A percentile compares a stretch with the other conserved stretches of the same genome.
Conservation (phyloP, 2,329 filamentous ascomycete species). For the Diaporthe australafricana region DNA sequence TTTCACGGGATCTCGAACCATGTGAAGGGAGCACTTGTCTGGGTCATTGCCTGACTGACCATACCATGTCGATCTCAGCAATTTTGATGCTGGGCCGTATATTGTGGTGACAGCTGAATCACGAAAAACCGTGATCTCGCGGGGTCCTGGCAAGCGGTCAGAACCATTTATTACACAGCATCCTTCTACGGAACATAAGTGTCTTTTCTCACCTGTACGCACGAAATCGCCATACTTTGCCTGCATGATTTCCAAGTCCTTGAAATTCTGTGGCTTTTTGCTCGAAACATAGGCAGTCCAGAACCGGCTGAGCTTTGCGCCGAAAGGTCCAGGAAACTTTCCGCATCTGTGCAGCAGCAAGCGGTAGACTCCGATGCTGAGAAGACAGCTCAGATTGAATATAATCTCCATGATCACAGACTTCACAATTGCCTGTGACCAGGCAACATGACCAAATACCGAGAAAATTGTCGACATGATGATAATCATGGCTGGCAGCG, state of each 20-base stretch:
- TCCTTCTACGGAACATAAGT: neutral
- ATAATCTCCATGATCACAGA: neutral
- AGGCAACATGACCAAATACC: neutral
- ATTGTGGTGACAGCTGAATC: slow-evolving; percentile 39
- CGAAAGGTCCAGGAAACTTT: neutral
- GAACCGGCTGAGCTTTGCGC: slow-evolving; percentile 12
- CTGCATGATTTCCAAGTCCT: slow-evolving; percentile 19
- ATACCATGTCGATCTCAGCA: slow-evolving; percentile 40
- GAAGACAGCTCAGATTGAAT: neutral
- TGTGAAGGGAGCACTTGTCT: slow-evolving; percentile 6
- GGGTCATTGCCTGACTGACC: slow-evolving; percentile 10
- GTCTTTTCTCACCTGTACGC: slow-evolving; percentile 11
- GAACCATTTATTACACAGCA: neutral
- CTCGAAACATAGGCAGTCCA: neutral
- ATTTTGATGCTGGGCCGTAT: slow-evolving; percentile 40
- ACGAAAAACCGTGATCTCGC: slow-evolving; percentile 23
- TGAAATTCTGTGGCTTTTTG: slow-evolving; percentile 16
- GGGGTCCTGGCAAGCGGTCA: neutral
- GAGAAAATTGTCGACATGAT: neutral
- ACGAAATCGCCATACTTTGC: slow-evolving; percentile 21
- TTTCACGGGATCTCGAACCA: neutral
- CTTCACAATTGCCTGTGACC: neutral
- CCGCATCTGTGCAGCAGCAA: slow-evolving; percentile 18
- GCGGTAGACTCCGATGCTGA: slow-evolving; percentile 8
- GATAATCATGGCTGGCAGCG: neutral